Conservation (phyloP, 768 basidiomycete species). For the Mrakia frigida region DNA sequence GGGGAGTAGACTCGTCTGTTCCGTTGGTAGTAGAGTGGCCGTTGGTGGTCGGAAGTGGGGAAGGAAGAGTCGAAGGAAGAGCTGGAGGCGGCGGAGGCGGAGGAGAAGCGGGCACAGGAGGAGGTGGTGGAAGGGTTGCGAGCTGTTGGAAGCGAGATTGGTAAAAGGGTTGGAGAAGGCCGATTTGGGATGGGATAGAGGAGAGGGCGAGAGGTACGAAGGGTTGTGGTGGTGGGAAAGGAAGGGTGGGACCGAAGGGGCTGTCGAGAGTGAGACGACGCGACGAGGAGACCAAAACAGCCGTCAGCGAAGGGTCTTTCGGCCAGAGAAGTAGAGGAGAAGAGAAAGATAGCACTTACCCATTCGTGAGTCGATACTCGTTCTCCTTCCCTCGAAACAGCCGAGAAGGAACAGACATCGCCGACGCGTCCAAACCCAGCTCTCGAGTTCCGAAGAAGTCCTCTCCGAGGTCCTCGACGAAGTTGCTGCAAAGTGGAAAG, state of each 20-base stretch:
- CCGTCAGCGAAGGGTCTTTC: neutral
- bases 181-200: constrained; percentile 73
- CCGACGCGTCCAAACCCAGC: constrained; percentile 82
- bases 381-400: constrained; percentile 55
- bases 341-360: constrained; percentile 13
- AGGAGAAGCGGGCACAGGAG: neutral
- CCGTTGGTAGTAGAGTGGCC: neutral
- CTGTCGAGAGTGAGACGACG: neutral
- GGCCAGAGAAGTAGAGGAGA: neutral
- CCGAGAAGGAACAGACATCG: constrained; percentile 68
- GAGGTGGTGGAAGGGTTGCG: neutral
- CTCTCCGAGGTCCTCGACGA: constrained; percentile 79
- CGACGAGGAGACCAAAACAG: neutral
- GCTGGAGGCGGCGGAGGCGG: neutral
- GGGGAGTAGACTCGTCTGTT: neutral
- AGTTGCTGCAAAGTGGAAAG: constrained; percentile 54
- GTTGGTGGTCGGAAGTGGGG: neutral
- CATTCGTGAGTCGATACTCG: constrained; percentile 31
- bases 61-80: too few species aligned
- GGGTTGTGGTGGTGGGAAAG: constrained; percentile 74
- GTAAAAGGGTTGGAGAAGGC: constrained; percentile 73
- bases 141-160: constrained; percentile 33
- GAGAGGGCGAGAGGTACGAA: constrained; percentile 65
- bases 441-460: constrained; percentile 88
- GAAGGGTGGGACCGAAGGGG: constrained; percentile 51